Evolutionary conservation across 345 rosid genomes (phyloP).

Genomic region (Trapa bicornis): DNA sequence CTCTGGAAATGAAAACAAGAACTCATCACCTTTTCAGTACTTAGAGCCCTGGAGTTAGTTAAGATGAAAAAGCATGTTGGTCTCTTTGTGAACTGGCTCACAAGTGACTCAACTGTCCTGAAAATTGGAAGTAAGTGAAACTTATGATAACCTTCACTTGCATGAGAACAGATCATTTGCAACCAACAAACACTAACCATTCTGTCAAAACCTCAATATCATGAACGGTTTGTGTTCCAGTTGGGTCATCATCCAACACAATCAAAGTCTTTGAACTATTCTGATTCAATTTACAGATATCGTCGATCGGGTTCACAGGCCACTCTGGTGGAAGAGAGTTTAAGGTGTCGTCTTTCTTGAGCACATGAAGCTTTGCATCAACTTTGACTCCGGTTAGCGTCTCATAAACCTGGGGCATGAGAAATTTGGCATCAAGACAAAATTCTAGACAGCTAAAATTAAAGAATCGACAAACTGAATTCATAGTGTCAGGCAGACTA

Average conservation of each 20-base stretch:
- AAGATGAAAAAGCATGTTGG: slow-evolving; percentile 83
- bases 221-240: slow-evolving; percentile 97
- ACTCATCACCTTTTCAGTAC: slow-evolving; percentile 66
- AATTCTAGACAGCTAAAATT: not conserved
- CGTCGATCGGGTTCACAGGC: slow-evolving; percentile 62
- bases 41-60: slow-evolving; percentile 80
- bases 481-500: too few species aligned
- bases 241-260: slow-evolving; percentile 97
- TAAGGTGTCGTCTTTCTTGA: slow-evolving; percentile 50
- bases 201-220: slow-evolving; percentile 90
- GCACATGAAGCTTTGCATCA: slow-evolving; percentile 67
- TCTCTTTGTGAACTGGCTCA: slow-evolving; percentile 53
- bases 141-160: not conserved
- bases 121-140: slow-evolving; percentile 7
- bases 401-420: slow-evolving; percentile 59
- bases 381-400: slow-evolving; percentile 69
- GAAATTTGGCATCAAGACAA: slow-evolving; percentile 2
- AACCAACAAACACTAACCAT: slow-evolving; percentile 43
- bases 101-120: slow-evolving; percentile 69
- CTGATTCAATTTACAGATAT: slow-evolving; percentile 45
- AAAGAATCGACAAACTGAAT: not conserved
- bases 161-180: not conserved
- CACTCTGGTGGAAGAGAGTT: slow-evolving; percentile 79
- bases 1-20: slow-evolving; percentile 3
- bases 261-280: slow-evolving; percentile 60